These are phyloP conservation scores for Penicillium sp. DNA, from an alignment of 2,329 filamentous ascomycete genomes.

Conservation along the genomic window DNA sequence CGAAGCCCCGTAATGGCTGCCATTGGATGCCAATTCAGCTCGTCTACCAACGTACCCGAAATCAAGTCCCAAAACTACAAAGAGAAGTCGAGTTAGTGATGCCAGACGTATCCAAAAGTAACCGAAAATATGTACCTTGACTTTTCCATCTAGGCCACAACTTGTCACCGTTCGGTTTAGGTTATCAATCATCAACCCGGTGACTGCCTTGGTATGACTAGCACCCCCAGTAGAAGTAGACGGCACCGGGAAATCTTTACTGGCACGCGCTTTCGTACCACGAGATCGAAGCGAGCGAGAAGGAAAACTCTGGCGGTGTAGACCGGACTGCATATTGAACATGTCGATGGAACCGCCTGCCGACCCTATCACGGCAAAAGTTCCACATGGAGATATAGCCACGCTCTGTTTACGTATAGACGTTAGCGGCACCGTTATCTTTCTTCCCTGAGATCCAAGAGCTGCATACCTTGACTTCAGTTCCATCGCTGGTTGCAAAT, in stretches of 20 bases:
- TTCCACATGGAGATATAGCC: constrained; percentile 84
- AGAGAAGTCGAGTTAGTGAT: neutral
- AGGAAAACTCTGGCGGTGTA: constrained; percentile 83
- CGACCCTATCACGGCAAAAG: constrained; percentile 86
- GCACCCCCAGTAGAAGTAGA: constrained; percentile 48
- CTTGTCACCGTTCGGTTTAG: constrained; percentile 82
- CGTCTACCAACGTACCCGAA: constrained; percentile 71
- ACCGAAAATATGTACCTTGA: constrained; percentile 55
- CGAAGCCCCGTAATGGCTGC: constrained; percentile 69
- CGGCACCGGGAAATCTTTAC: constrained; percentile 33
- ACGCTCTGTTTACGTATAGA: constrained; percentile 57
- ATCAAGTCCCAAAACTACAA: constrained; percentile 88
- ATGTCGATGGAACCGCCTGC: constrained; percentile 79
- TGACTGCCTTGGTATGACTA: constrained; percentile 76
- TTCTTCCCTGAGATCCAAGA: neutral
- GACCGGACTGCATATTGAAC: constrained; percentile 93
- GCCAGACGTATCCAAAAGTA: neutral
- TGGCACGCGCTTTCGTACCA: constrained; percentile 39
- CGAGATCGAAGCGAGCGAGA: constrained; percentile 64
- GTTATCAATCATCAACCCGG: constrained; percentile 82
- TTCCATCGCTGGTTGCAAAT: constrained; percentile 76
- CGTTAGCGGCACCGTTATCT: neutral
- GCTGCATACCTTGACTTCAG: constrained; percentile 59
- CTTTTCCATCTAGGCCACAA: constrained; percentile 80
- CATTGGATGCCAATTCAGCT: constrained; percentile 79